Evolutionary conservation across 2,329 filamentous ascomycete genomes (phyloP).

Genomic region (Lizonia empirigonia): DNA sequence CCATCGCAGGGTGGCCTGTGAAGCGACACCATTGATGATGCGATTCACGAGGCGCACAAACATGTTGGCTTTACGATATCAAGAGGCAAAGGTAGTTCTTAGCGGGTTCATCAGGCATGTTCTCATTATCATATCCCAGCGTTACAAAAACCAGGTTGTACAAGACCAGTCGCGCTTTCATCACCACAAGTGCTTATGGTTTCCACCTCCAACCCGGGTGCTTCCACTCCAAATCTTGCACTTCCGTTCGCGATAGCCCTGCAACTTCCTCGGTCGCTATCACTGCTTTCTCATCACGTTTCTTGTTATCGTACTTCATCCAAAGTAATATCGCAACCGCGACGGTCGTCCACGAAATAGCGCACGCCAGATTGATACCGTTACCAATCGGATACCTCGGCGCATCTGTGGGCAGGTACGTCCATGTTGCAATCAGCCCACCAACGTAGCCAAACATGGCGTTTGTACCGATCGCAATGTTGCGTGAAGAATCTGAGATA

Average conservation of each 20-base stretch:
- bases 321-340: constrained; percentile 54
- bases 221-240: constrained; percentile 67
- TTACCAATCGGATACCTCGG: constrained; percentile 71
- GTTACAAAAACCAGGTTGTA: too few species aligned
- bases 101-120: too few species aligned
- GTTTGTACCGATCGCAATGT: constrained; percentile 23
- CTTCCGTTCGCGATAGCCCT: constrained; percentile 57
- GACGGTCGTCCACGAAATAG: constrained; percentile 42
- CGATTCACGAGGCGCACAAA: too few species aligned
- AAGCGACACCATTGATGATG: constrained; percentile 3
- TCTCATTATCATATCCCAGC: too few species aligned
- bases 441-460: constrained; percentile 73
- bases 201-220: constrained; percentile 68
- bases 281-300: constrained; percentile 58
- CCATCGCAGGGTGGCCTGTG: constrained; percentile 22
- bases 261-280: constrained; percentile 55
- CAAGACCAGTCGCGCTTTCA: too few species aligned
- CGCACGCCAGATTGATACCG: constrained; percentile 66
- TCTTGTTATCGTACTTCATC: constrained; percentile 66
- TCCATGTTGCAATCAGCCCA: constrained; percentile 67
- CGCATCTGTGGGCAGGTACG: constrained; percentile 63
- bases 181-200: constrained; percentile 19
- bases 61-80: too few species aligned
- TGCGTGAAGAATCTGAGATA: constrained; percentile 67
- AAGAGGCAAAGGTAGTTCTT: too few species aligned